Base-by-base conservation (phyloP, 805 yeast species). In the Candida quercuum region DNA sequence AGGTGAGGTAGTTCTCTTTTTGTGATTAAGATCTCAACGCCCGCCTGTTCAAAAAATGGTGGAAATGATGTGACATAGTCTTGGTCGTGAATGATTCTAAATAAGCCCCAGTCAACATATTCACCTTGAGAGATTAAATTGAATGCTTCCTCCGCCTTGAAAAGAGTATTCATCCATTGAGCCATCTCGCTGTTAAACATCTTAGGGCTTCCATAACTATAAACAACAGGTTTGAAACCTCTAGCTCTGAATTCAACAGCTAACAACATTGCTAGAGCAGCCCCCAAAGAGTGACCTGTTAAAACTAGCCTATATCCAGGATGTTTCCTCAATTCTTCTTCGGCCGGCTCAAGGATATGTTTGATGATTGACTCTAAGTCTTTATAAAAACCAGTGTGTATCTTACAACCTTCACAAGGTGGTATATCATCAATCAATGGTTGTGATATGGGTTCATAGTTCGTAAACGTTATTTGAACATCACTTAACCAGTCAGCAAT, bases 201-300 rank as follows among this genome's bases (percentile, higher is more conserved):
- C 45, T 73, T 76, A 0, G 94, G 93, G 7, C 76, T 68, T 2
- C 81, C 95, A 60, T 64, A 78, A 1, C 82, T 67, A 22, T 77
- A 57, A 2, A 83, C 71, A 28, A 69, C 52, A 0, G 84, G 81
- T 15, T 70, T 52, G 40, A 59, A 63, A 0, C 86, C 87, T 55
- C 73, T 47, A 12, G 76, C 48, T 42, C 71, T 64, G 33, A 81
- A 64, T 49, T 85, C 93, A 31, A 78, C 67, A 0, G 83, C 91
- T 13, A 75, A 66, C 28, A 85, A 61, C 2, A 69, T 57, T 1
- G 89, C 81, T 28, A 82, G 52, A 0, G 91, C 88, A 2, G 78
- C 94, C 1, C 89, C 89, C 33, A 85, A 61, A 0, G 94, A 85
- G 60, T 85, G 94, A 0, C 95, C 94, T 1, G 76, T 62, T 1